These are phyloP conservation scores for Crithidia fasciculata DNA, from an alignment of 208 protist species.

Conservation along the genomic window DNA sequence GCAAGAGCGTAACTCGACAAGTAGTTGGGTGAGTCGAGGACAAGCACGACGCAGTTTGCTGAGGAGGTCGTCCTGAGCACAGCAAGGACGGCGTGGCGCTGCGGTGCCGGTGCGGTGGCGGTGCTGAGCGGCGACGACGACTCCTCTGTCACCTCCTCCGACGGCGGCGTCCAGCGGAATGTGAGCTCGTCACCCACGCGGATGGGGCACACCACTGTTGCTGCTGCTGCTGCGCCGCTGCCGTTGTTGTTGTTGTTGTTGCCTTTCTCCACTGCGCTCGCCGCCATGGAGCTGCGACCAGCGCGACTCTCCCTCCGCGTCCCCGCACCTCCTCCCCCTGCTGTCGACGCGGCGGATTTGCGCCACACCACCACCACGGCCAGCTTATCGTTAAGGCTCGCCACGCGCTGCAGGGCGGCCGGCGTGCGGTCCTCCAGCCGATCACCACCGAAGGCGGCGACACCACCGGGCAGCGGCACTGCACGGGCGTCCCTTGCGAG, in stretches of 20 bases:
- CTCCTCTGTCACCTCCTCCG: neutral
- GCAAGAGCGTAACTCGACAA: neutral
- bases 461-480: conserved; percentile 23
- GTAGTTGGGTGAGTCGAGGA: conserved; percentile 28
- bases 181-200: conserved; percentile 38
- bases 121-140: neutral
- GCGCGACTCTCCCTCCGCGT: too few relatives aligned
- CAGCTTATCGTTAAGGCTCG: conserved; percentile 10
- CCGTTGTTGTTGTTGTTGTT: neutral
- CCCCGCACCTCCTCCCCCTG: too few relatives aligned
- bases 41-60: conserved; percentile 12
- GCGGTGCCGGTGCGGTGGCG: neutral
- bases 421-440: conserved; percentile 11
- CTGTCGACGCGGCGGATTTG: neutral
- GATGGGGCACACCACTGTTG: conserved; percentile 9
- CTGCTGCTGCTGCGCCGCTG: neutral
- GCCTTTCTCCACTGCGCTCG: neutral
- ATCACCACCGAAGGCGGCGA: conserved; percentile 14
- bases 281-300: neutral
- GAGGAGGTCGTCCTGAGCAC: conserved; percentile 18
- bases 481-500: conserved; percentile 16
- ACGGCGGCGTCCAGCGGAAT: conserved; percentile 7
- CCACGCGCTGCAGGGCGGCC: neutral
- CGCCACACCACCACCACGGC: conserved; percentile 12
- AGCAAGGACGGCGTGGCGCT: conserved; percentile 17